Conservation (phyloP, 2,329 filamentous ascomycete genomes). For the Beauveria rudraprayagi region DNA sequence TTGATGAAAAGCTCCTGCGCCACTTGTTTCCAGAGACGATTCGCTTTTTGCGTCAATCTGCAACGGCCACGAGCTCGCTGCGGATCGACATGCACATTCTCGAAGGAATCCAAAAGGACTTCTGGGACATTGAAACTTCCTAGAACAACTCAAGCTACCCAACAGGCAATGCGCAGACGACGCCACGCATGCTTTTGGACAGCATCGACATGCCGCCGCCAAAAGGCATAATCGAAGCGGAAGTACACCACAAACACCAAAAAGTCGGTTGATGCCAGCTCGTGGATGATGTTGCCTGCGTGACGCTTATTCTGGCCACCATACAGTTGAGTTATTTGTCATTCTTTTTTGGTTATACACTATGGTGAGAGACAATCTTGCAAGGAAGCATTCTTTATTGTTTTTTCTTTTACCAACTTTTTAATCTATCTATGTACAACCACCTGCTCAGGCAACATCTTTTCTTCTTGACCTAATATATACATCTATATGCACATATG, state of each 20-base stretch:
- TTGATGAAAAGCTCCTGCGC: constrained; percentile 48
- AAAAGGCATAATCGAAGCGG: not conserved
- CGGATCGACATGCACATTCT: constrained; percentile 68
- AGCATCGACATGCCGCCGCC: constrained; percentile 8
- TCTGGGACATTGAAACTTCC: constrained; percentile 24
- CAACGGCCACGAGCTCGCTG: constrained; percentile 68
- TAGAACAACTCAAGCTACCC: not conserved
- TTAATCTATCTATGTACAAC: no score
- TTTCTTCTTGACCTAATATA: no score
- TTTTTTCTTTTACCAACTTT: no score
- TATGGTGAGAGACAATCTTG: no score
- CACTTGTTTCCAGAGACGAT: constrained; percentile 66
- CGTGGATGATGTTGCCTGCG: not conserved
- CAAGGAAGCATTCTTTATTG: no score
- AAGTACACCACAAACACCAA: not conserved
- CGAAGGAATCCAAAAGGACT: constrained; percentile 39
- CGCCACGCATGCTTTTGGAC: constrained; percentile 13
- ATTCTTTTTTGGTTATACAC: no score
- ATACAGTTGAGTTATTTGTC: not conserved
- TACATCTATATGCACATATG: no score
- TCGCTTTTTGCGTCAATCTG: constrained; percentile 60
- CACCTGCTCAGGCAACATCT: no score
- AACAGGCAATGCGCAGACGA: not conserved
- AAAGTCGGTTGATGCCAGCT: not conserved
- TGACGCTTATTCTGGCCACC: no score